A percentile compares a stretch with the other conserved stretches of the same genome.
These are phyloP conservation scores for Xerocomus brunneocitrinus DNA, from an alignment of 768 basidiomycete species.

Conservation along the genomic window DNA sequence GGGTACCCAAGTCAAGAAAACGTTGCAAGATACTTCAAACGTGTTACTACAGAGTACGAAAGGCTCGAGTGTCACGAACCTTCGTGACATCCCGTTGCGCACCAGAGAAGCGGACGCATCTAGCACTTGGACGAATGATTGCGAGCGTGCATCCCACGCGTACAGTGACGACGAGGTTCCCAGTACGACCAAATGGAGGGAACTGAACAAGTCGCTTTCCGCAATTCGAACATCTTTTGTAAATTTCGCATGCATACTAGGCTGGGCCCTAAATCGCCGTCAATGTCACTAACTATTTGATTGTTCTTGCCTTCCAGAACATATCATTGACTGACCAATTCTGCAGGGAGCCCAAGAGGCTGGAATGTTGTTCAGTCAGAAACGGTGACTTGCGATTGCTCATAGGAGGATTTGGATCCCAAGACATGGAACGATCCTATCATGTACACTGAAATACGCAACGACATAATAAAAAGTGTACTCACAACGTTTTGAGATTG, in stretches of 20 bases:
- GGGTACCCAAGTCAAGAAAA: slow-evolving; percentile 65
- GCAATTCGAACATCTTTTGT: slow-evolving; percentile 42
- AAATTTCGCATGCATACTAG: slow-evolving; percentile 37
- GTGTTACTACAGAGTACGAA: background rate
- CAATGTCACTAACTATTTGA: background rate
- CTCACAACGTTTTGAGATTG: slow-evolving; percentile 14
- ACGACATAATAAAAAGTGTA: background rate
- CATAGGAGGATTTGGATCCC: slow-evolving; percentile 49
- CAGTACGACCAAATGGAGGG: slow-evolving; percentile 52
- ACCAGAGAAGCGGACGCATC: slow-evolving; percentile 40
- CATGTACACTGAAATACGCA: slow-evolving; percentile 3
- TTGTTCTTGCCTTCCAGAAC: background rate
- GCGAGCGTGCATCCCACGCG: slow-evolving; percentile 52
- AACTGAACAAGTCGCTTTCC: slow-evolving; percentile 45
- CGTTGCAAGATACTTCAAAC: slow-evolving; percentile 48
- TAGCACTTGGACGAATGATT: slow-evolving; percentile 52
- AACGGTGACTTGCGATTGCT: slow-evolving; percentile 46
- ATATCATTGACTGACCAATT: slow-evolving; percentile 44
- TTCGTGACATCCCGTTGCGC: slow-evolving; percentile 50
- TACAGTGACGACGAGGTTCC: slow-evolving; percentile 67
- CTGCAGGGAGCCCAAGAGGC: slow-evolving; percentile 52
- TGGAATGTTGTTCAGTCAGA: slow-evolving; percentile 60
- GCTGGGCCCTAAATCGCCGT: slow-evolving; percentile 42
- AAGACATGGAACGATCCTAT: slow-evolving; percentile 53
- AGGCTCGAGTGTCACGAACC: slow-evolving; percentile 36